A percentile compares a stretch with the other conserved stretches of the same genome.
phyloP scores from a whole-genome alignment of 106 monocot species.

The Acorus gramineus region DNA sequence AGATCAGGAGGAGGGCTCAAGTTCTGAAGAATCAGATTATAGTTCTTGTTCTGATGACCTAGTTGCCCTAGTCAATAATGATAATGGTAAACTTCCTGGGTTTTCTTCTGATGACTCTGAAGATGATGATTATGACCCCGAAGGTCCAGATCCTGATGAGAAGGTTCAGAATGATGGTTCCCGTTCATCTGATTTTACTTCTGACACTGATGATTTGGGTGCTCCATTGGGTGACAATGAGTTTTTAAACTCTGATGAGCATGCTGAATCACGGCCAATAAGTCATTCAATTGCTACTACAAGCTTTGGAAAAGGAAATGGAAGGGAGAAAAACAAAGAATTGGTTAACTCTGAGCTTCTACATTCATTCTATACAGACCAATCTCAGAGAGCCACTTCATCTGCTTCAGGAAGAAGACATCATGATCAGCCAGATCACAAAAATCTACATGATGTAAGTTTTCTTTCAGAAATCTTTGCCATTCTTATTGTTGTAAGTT shows the following conservation, averaged over 20 bases:
- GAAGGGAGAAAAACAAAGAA: not conserved
- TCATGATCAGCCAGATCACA: constrained; percentile 53
- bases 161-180: constrained; percentile 24
- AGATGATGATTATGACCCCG: constrained; percentile 86
- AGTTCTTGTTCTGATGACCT: constrained; percentile 41
- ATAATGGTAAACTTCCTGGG: constrained; percentile 21
- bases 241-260: constrained; percentile 17
- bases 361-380: constrained; percentile 19
- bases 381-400: constrained; percentile 16
- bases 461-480: not conserved
- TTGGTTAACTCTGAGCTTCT: constrained; percentile 9
- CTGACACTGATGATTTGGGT: constrained; percentile 76
- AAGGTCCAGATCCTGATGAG: constrained; percentile 25
- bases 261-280: constrained; percentile 12
- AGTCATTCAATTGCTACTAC: not conserved
- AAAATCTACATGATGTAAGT: constrained; percentile 72
- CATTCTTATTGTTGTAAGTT: no score
- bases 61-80: constrained; percentile 9
- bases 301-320: constrained; percentile 2
- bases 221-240: constrained; percentile 19
- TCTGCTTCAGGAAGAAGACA: constrained; percentile 32
- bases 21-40: not conserved
- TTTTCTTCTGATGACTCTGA: constrained; percentile 90
- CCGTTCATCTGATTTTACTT: constrained; percentile 80
- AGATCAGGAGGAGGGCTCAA: constrained; percentile 5